Percentiles rank a stretch among this genome's conserved stretches.
Conservation (phyloP, 805 yeast genomes). For the Ogataea kodamae region DNA sequence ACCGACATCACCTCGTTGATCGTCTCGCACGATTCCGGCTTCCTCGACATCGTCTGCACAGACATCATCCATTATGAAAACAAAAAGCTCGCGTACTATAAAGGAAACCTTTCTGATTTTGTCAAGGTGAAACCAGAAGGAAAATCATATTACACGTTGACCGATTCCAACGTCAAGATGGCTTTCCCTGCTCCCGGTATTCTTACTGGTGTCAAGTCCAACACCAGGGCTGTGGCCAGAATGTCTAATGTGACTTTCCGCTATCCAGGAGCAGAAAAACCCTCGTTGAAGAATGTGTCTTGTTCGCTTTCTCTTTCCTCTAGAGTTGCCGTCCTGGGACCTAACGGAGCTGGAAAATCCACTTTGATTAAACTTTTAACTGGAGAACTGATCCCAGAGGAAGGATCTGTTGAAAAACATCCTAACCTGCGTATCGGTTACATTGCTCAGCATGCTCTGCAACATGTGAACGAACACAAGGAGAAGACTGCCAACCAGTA, state of each 20-base stretch:
- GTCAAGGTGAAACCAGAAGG: slow-evolving; percentile 95
- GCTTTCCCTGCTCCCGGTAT: slow-evolving; percentile 98
- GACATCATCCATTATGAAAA: slow-evolving; percentile 95
- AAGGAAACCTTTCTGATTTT: slow-evolving; percentile 91
- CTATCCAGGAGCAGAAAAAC: slow-evolving; percentile 86
- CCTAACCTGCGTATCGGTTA: slow-evolving; percentile 97
- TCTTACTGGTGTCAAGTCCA: slow-evolving; percentile 93
- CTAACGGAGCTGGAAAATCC: slow-evolving; percentile 99
- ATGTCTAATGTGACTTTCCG: slow-evolving; percentile 80
- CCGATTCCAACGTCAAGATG: slow-evolving; percentile 92
- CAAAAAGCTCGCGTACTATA: slow-evolving; percentile 90
- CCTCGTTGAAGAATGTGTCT: slow-evolving; percentile 74
- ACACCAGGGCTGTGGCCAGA: slow-evolving; percentile 76
- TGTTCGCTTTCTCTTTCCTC: slow-evolving; percentile 94
- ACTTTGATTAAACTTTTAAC: slow-evolving; percentile 91
- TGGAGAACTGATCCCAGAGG: slow-evolving; percentile 82
- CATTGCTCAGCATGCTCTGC: slow-evolving; percentile 97
- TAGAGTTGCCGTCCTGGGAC: slow-evolving; percentile 94
- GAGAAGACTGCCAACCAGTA: slow-evolving; percentile 98
- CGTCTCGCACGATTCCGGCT: slow-evolving; percentile 97
- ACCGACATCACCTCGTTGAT: slow-evolving; percentile 88
- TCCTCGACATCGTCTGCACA: slow-evolving; percentile 92
- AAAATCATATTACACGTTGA: slow-evolving; percentile 88
- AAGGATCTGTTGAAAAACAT: slow-evolving; percentile 93
- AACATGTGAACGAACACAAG: slow-evolving; percentile 94